Conservation (phyloP, 108 stramenopile species). For the Cyclotella cryptica region DNA sequence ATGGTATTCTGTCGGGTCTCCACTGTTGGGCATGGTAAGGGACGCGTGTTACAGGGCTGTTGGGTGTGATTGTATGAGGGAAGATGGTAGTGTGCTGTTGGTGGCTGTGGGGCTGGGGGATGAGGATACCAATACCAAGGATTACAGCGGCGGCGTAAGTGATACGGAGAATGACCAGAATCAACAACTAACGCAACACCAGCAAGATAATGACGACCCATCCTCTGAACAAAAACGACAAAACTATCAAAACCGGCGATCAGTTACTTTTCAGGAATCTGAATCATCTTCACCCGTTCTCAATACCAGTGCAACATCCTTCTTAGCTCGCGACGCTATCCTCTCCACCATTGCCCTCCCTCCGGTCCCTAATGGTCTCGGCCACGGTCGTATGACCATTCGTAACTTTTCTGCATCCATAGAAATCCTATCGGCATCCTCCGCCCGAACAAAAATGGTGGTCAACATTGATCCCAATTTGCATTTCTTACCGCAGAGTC, state of each 20-base stretch:
- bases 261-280: neutral
- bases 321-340: slow-evolving; percentile 62
- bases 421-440: slow-evolving; percentile 76
- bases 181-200: slow-evolving; percentile 4
- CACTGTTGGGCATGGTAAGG: slow-evolving; percentile 69
- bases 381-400: slow-evolving; percentile 82
- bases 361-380: slow-evolving; percentile 68
- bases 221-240: neutral
- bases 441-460: slow-evolving; percentile 79
- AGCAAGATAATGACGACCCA: neutral
- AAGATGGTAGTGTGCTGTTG: slow-evolving; percentile 82
- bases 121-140: neutral
- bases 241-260: neutral
- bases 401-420: slow-evolving; percentile 75
- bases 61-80: slow-evolving; percentile 91
- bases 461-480: slow-evolving; percentile 92
- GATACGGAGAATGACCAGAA: neutral
- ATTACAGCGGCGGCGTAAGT: neutral
- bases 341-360: slow-evolving; percentile 71
- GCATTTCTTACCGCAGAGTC: slow-evolving; percentile 75
- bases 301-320: slow-evolving; percentile 19
- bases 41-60: slow-evolving; percentile 86
- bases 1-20: slow-evolving; percentile 78
- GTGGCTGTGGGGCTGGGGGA: slow-evolving; percentile 66
- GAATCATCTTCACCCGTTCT: neutral